Conservation (phyloP, 306 rosid species). For the Phaseolus lunatus region DNA sequence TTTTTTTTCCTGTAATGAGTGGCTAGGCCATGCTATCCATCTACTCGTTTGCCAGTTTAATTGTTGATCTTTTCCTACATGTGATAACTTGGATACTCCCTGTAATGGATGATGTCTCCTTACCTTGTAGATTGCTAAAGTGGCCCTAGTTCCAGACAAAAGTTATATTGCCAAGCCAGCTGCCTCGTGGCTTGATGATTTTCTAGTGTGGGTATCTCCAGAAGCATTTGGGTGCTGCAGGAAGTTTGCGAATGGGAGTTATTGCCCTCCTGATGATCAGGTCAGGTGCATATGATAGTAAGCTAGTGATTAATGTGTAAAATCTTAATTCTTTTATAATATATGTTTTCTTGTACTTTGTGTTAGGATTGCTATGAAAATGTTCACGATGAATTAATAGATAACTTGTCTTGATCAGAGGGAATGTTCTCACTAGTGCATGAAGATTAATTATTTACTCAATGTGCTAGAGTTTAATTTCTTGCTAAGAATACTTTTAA, state of each 20-base stretch:
- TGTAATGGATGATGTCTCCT: constrained; percentile 34
- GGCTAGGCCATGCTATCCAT: constrained; percentile 22
- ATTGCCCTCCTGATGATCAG: constrained; percentile 98
- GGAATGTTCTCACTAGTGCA: constrained; percentile 16
- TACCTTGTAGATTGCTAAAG: constrained; percentile 76
- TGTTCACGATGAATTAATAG: constrained; percentile 22
- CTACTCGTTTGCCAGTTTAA: constrained; percentile 32
- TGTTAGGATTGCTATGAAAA: constrained; percentile 23
- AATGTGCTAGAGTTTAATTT: constrained; percentile 2
- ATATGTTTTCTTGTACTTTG: not conserved
- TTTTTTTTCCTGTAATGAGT: constrained; percentile 29
- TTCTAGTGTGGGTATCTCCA: constrained; percentile 98
- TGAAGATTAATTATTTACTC: constrained; percentile 19
- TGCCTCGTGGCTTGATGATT: constrained; percentile 99
- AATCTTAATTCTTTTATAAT: constrained; percentile 25
- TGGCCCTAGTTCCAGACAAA: constrained; percentile 76
- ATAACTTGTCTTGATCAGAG: not conserved
- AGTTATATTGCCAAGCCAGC: constrained; percentile 98
- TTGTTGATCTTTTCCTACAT: constrained; percentile 32
- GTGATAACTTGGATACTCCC: constrained; percentile 22
- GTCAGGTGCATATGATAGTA: constrained; percentile 51
- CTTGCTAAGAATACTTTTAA: constrained; percentile 25
- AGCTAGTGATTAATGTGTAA: constrained; percentile 10
- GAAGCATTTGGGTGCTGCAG: constrained; percentile 99
- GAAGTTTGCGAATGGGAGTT: constrained; percentile 84